These are phyloP conservation scores for Botrytis porri DNA, from an alignment of 2,329 filamentous ascomycete genomes.

Conservation along the genomic window DNA sequence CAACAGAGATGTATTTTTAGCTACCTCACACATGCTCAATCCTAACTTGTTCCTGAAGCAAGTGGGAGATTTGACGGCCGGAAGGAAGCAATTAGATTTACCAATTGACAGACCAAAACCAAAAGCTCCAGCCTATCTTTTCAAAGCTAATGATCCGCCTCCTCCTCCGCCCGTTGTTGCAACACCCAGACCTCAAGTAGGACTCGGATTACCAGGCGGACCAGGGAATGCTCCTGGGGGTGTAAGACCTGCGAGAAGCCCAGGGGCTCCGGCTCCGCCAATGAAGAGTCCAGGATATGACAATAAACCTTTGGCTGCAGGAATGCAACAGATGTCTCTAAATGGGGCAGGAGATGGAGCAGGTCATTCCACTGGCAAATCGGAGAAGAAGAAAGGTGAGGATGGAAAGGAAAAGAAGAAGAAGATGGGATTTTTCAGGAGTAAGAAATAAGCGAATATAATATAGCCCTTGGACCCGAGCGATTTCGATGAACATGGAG, in stretches of 20 bases:
- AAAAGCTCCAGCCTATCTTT: slow-evolving; percentile 82
- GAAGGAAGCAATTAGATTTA: slow-evolving; percentile 73
- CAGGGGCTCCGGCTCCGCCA: slow-evolving; percentile 8
- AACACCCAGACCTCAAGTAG: slow-evolving; percentile 21
- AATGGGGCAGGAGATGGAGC: slow-evolving; percentile 8
- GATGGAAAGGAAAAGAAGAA: slow-evolving; percentile 50
- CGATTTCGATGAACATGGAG: neutral
- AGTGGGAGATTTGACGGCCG: slow-evolving; percentile 72
- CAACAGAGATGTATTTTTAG: slow-evolving; percentile 79
- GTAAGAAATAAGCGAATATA: slow-evolving; percentile 50
- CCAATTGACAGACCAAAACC: slow-evolving; percentile 76
- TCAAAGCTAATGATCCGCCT: slow-evolving; percentile 64
- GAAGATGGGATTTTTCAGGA: slow-evolving; percentile 55
- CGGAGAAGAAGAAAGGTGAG: slow-evolving; percentile 47
- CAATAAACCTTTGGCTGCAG: neutral
- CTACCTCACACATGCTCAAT: slow-evolving; percentile 89
- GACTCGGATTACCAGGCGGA: slow-evolving; percentile 13
- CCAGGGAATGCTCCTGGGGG: neutral
- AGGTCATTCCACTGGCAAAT: slow-evolving; percentile 41
- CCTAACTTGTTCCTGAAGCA: slow-evolving; percentile 81
- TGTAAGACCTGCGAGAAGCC: slow-evolving; percentile 5
- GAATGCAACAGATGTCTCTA: slow-evolving; percentile 17
- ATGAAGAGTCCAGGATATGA: slow-evolving; percentile 16
- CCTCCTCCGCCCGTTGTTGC: slow-evolving; percentile 41
- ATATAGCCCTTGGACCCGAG: neutral